phyloP scores from a whole-genome alignment of 2,329 filamentous ascomycete genomes.

The Diaporthe vexans region DNA sequence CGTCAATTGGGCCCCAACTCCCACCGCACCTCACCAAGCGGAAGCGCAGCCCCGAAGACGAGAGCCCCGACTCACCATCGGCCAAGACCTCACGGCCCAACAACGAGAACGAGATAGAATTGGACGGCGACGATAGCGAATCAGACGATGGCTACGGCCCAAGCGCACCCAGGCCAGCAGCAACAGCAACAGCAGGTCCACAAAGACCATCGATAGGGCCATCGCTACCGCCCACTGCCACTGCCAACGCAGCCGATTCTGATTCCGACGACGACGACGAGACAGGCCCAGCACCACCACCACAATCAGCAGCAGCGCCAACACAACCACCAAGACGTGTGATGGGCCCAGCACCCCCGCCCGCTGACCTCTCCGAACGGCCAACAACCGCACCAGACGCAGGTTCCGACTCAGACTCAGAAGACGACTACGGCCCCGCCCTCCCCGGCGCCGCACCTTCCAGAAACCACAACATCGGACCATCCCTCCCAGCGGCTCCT shows the following conservation, averaged over 20 bases:
- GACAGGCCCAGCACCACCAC: constrained; percentile 45
- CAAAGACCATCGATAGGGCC: constrained; percentile 48
- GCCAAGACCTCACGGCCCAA: constrained; percentile 65
- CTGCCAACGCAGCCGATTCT: constrained; percentile 53
- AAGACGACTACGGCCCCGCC: constrained; percentile 72
- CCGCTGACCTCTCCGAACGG: constrained; percentile 55
- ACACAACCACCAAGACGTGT: constrained; percentile 46
- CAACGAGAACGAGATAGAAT: constrained; percentile 60
- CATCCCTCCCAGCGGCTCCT: constrained; percentile 50
- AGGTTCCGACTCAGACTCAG: constrained; percentile 47
- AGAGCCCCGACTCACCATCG: constrained; percentile 55
- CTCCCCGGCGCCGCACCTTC: constrained; percentile 61
- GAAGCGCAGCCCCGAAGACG: constrained; percentile 66
- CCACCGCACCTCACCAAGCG: constrained; percentile 77
- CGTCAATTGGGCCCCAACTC: constrained; percentile 78
- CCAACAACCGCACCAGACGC: constrained; percentile 48
- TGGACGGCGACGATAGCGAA: constrained; percentile 55
- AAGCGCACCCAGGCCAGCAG: constrained; percentile 47
- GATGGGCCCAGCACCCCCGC: constrained; percentile 60
- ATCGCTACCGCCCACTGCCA: constrained; percentile 37
- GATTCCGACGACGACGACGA: constrained; percentile 53
- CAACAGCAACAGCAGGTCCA: constrained; percentile 13
- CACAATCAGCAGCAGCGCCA: constrained; percentile 33
- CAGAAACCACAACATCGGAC: constrained; percentile 52
- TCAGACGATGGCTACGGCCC: constrained; percentile 61